Percentiles rank a stretch among this genome's conserved stretches.
These are phyloP conservation scores for Pulveroboletus sp. DNA, from an alignment of 768 basidiomycete species.

Conservation along the genomic window DNA sequence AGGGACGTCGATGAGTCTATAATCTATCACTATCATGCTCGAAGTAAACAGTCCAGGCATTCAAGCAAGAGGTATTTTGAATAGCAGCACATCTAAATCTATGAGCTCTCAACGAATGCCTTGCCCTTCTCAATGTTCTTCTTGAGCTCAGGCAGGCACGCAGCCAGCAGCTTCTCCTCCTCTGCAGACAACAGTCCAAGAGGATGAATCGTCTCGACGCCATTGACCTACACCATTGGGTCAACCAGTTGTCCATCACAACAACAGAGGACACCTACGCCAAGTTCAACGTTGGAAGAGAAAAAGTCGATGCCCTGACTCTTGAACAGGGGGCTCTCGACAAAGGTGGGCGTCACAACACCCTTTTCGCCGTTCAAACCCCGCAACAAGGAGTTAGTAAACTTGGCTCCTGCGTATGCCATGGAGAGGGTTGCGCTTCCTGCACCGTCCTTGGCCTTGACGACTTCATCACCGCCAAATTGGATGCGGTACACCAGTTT, in stretches of 20 bases:
- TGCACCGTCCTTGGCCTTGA: conserved; percentile 92
- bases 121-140: conserved; percentile 98
- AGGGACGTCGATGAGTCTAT: conserved; percentile 38
- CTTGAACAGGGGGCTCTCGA: conserved; percentile 82
- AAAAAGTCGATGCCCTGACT: conserved; percentile 91
- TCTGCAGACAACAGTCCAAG: conserved; percentile 73
- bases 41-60: conserved; percentile 1
- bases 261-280: conserved; percentile 46
- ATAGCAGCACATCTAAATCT: conserved; percentile 18
- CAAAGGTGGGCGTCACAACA: conserved; percentile 75
- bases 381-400: conserved; percentile 54
- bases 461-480: conserved; percentile 97
- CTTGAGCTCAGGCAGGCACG: conserved; percentile 87
- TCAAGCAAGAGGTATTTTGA: conserved; percentile 22
- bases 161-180: conserved; percentile 84
- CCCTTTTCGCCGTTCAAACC: conserved; percentile 65
- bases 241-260: conserved; percentile 4
- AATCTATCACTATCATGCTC: background rate
- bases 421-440: conserved; percentile 74
- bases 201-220: conserved; percentile 90
- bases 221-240: conserved; percentile 49
- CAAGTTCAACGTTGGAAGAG: conserved; percentile 91
- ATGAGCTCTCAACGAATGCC: conserved; percentile 54
- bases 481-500: conserved; percentile 91
- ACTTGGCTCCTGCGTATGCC: conserved; percentile 75